phyloP scores from a whole-genome alignment of 192 early-diverging fungal species.

The Dimargaris cristalligena region DNA sequence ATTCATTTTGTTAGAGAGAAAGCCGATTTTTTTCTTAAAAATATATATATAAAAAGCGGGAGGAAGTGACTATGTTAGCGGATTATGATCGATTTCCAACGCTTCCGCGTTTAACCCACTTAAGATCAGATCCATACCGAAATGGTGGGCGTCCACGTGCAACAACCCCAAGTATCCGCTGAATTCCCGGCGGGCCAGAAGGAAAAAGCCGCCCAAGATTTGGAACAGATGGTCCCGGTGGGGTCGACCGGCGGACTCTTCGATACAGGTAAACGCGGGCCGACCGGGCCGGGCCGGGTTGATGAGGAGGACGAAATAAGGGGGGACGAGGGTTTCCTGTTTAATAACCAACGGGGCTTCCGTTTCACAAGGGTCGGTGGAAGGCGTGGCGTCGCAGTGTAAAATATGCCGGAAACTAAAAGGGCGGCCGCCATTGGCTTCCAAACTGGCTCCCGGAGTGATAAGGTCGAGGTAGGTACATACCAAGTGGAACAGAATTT shows the following conservation, averaged over 20 bases:
- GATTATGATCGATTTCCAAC: no score
- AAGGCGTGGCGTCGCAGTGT: constrained; percentile 27
- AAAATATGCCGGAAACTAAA: constrained; percentile 38
- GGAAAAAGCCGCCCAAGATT: constrained; percentile 30
- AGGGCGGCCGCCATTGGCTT: constrained; percentile 25
- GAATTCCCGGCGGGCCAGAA: constrained; percentile 33
- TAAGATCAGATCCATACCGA: constrained; percentile 8
- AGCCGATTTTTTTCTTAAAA: no score
- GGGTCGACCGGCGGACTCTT: constrained; percentile 32
- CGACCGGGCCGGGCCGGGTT: no score
- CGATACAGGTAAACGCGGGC: constrained; percentile 36
- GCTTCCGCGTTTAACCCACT: no score
- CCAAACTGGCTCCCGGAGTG: constrained; percentile 25
- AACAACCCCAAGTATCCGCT: constrained; percentile 37
- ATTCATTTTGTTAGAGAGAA: no score
- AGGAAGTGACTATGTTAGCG: no score
- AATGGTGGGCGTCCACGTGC: constrained; percentile 29
- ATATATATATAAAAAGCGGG: no score
- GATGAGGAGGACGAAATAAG: constrained; percentile 35
- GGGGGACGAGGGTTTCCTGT: constrained; percentile 28
- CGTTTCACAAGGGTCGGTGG: constrained; percentile 27
- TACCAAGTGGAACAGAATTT: constrained; percentile 44
- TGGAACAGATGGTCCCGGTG: constrained; percentile 29
- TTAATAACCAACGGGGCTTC: constrained; percentile 41
- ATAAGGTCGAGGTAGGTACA: constrained; percentile 38